These are phyloP conservation scores for Smittium culicis DNA, from an alignment of 371 early-diverging fungal species.

Conservation along the genomic window DNA sequence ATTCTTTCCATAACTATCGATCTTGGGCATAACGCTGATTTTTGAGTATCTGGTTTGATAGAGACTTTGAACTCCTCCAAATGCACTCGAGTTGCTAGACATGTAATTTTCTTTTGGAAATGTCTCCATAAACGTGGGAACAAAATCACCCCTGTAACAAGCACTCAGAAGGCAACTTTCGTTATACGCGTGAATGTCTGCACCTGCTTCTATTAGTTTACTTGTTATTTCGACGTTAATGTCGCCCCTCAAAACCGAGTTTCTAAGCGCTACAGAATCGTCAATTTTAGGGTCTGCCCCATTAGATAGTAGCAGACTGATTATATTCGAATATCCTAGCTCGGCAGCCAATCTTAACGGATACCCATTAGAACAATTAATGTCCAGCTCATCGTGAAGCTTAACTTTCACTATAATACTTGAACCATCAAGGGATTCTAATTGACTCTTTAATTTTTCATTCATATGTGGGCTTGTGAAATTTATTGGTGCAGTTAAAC, in stretches of 20 bases:
- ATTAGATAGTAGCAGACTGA: slow-evolving; percentile 13
- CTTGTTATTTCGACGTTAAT: slow-evolving; percentile 13
- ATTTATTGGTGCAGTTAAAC: neutral
- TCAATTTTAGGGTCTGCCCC: slow-evolving; percentile 19
- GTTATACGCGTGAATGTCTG: slow-evolving; percentile 16
- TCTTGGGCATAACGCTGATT: neutral
- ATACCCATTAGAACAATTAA: slow-evolving; percentile 16
- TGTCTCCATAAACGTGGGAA: neutral
- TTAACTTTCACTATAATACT: neutral
- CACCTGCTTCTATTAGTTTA: slow-evolving; percentile 19
- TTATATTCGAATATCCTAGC: slow-evolving; percentile 11
- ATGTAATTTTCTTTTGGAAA: slow-evolving; percentile 1
- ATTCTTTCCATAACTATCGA: neutral
- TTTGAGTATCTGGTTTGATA: neutral
- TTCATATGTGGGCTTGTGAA: neutral
- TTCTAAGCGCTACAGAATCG: slow-evolving; percentile 22
- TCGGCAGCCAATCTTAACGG: slow-evolving; percentile 23
- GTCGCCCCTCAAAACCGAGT: slow-evolving; percentile 27
- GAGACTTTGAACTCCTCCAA: neutral
- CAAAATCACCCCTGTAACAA: slow-evolving; percentile 25
- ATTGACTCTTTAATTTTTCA: neutral
- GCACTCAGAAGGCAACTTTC: slow-evolving; percentile 30
- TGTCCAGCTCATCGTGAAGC: slow-evolving; percentile 16
- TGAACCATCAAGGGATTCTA: neutral
- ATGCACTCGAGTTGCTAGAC: slow-evolving; percentile 10